These are phyloP conservation scores for Phaseolus coccineus DNA, from an alignment of 331 rosid species.

Conservation along the genomic window DNA sequence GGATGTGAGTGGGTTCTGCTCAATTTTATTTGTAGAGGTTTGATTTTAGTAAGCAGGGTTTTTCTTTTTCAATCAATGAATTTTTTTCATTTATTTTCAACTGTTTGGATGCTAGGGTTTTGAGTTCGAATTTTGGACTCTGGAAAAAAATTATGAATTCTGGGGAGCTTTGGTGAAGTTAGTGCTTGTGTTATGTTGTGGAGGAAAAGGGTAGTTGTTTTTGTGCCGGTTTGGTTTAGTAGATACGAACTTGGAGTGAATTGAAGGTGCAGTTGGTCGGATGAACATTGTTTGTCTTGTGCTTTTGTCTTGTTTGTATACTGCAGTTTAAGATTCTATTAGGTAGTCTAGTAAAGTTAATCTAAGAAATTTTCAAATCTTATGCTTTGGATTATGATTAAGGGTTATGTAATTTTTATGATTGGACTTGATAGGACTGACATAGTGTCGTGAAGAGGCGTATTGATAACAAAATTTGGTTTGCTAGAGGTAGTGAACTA, in stretches of 20 bases:
- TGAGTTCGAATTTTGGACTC: not conserved
- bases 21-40: not conserved
- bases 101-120: not conserved
- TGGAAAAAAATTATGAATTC: not conserved
- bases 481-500: not conserved
- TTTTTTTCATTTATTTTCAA: not conserved
- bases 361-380: not conserved
- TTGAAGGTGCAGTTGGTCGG: not conserved
- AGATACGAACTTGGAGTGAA: not conserved
- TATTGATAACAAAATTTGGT: not conserved
- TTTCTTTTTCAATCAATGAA: not conserved
- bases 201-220: not conserved
- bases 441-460: not conserved
- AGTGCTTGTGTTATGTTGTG: slow-evolving; percentile 5
- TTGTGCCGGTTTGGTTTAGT: not conserved
- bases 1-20: not conserved
- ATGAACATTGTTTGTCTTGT: slow-evolving; percentile 1
- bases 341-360: not conserved
- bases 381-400: slow-evolving; percentile 3
- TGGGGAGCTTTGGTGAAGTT: not conserved
- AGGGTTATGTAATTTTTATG: not conserved
- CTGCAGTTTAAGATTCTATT: not conserved
- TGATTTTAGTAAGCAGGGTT: not conserved
- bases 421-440: not conserved
- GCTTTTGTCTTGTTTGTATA: not conserved